These are phyloP conservation scores for Nicotiana benthamiana DNA, from an alignment of 257 asterid genomes.

Conservation along the genomic window DNA sequence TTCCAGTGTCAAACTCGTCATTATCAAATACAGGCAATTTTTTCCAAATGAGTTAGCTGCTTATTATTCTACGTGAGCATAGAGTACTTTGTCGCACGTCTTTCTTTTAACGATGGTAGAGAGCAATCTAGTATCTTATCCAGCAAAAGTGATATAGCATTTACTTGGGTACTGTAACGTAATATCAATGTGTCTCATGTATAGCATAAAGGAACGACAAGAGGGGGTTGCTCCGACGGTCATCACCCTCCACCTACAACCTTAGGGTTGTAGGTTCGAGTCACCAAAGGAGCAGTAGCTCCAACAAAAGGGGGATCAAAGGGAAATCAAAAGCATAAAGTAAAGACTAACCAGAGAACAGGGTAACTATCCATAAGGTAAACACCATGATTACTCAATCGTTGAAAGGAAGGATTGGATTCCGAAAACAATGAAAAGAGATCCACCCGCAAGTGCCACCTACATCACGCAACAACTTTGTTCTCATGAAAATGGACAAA, in stretches of 20 bases:
- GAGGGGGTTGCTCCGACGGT: too few species aligned
- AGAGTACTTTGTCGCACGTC: not conserved
- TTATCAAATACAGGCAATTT: not conserved
- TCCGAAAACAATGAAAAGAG: conserved; percentile 86
- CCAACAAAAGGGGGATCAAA: too few species aligned
- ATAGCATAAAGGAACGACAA: not conserved
- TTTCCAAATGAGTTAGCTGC: not conserved
- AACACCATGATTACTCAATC: conserved; percentile 33
- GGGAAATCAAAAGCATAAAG: not conserved
- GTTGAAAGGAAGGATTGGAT: conserved; percentile 86
- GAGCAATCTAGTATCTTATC: not conserved
- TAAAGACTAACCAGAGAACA: conserved; percentile 24
- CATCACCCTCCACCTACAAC: too few species aligned
- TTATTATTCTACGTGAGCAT: not conserved
- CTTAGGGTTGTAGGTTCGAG: too few species aligned
- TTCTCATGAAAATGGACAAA: not conserved
- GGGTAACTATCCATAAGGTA: conserved; percentile 20
- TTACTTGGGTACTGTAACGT: not conserved
- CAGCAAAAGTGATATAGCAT: not conserved
- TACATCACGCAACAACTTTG: conserved; percentile 19
- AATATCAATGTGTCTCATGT: not conserved
- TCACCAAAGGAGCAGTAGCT: too few species aligned
- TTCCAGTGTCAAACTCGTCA: not conserved
- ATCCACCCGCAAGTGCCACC: conserved; percentile 89
- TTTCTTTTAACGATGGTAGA: not conserved